Conservation (phyloP, 208 protist genomes). For the Trypanosoma vivax region DNA sequence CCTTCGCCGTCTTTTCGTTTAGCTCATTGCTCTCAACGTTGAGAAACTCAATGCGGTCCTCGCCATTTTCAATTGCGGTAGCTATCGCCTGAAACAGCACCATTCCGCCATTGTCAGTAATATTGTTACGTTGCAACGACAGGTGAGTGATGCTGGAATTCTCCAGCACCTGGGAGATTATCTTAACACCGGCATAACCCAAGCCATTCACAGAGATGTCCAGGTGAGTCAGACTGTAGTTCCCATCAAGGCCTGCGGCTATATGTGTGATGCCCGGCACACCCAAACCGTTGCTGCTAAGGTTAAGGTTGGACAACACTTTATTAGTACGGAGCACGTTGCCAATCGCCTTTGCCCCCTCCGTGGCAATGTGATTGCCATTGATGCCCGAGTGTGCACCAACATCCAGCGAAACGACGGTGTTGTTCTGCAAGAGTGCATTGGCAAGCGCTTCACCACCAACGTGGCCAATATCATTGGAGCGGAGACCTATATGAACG, state of each 20-base stretch:
- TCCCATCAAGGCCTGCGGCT: slow-evolving; percentile 50
- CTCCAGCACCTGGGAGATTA: slow-evolving; percentile 60
- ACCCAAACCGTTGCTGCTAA: slow-evolving; percentile 88
- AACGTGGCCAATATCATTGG: slow-evolving; percentile 85
- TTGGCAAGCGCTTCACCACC: slow-evolving; percentile 72
- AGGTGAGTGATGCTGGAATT: slow-evolving; percentile 44
- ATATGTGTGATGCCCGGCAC: slow-evolving; percentile 59
- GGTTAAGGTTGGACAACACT: slow-evolving; percentile 77
- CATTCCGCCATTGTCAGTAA: slow-evolving; percentile 64
- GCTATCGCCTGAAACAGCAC: slow-evolving; percentile 53
- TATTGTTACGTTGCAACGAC: slow-evolving; percentile 60
- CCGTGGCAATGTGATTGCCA: slow-evolving; percentile 86
- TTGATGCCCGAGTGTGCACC: slow-evolving; percentile 80
- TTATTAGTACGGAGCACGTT: slow-evolving; percentile 69
- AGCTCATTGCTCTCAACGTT: slow-evolving; percentile 73
- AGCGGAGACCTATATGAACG: slow-evolving; percentile 81
- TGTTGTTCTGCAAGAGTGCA: slow-evolving; percentile 81
- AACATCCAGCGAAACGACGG: slow-evolving; percentile 88
- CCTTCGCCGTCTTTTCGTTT: slow-evolving; percentile 37
- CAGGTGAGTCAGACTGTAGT: slow-evolving; percentile 71
- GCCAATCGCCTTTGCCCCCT: slow-evolving; percentile 74
- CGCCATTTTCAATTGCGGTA: slow-evolving; percentile 43
- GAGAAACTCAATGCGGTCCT: slow-evolving; percentile 54
- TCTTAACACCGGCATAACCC: slow-evolving; percentile 51
- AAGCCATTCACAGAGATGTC: slow-evolving; percentile 86